Percentiles rank a stretch among this genome's conserved stretches.
Evolutionary conservation across 2,329 filamentous ascomycete genomes (phyloP).

Genomic region (Penicillium polonicum): DNA sequence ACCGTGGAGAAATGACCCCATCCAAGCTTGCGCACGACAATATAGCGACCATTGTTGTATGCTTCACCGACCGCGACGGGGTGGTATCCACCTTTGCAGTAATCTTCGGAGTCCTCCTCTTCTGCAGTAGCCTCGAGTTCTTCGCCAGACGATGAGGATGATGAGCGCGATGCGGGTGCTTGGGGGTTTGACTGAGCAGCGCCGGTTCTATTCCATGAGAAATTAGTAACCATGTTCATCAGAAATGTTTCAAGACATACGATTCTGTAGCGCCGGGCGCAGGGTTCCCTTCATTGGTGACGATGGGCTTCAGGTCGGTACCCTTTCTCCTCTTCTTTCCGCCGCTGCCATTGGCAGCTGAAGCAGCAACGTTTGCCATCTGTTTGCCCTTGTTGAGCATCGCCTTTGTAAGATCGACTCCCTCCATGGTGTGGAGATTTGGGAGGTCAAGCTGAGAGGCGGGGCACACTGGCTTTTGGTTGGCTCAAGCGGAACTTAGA

Average conservation of each 20-base stretch:
- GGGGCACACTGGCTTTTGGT: slow-evolving; percentile 22
- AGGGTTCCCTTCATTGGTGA: slow-evolving; percentile 59
- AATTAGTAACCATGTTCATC: slow-evolving; percentile 5
- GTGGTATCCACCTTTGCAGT: slow-evolving; percentile 98
- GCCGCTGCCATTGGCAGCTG: slow-evolving; percentile 54
- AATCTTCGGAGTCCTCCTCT: slow-evolving; percentile 98
- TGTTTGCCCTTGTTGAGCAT: slow-evolving; percentile 66
- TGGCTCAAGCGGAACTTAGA: slow-evolving; percentile 11
- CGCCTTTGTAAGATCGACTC: slow-evolving; percentile 62
- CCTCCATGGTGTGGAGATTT: slow-evolving; percentile 55
- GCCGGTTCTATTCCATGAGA: slow-evolving; percentile 30
- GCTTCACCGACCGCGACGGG: slow-evolving; percentile 91
- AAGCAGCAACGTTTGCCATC: slow-evolving; percentile 52
- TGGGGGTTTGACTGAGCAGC: slow-evolving; percentile 15
- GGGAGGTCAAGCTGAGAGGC: slow-evolving; percentile 22
- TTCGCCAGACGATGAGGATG: slow-evolving; percentile 74
- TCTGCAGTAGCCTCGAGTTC: slow-evolving; percentile 92
- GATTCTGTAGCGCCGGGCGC: slow-evolving; percentile 36
- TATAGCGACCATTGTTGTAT: slow-evolving; percentile 97
- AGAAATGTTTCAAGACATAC: slow-evolving; percentile 29
- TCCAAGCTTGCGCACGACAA: slow-evolving; percentile 90
- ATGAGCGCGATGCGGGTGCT: slow-evolving; percentile 66
- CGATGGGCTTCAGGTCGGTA: slow-evolving; percentile 64
- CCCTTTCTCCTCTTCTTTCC: slow-evolving; percentile 66
- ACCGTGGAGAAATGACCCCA: slow-evolving; percentile 99